Evolutionary conservation across 352 stramenopile genomes (phyloP), one percentile per base, ranked within the genome.

Genomic region (Plasmopara viticola): DNA sequence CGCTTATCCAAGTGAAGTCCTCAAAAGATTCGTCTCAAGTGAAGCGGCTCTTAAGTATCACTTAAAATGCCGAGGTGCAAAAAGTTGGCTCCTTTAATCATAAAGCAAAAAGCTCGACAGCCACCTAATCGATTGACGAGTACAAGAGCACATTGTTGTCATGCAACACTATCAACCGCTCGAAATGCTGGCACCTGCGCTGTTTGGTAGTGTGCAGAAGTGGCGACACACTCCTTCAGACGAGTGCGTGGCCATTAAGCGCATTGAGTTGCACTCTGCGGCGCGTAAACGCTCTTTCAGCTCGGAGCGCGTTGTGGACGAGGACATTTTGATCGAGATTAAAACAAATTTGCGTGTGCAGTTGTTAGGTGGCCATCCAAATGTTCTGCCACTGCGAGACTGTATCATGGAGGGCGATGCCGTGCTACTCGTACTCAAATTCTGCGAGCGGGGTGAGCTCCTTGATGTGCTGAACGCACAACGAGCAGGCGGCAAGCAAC

Each of bases 161-260:
- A 41, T 18, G 37, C 51, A 53, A 18, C 54, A 71, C 38, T 90
- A 87, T 60, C 74, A 90, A 54, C 58, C 69, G 35, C 58, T 90
- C 12, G 67, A 71, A 53, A 77, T 64, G 52, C 68, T 94, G 41
- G 78, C 78, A 29, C 62, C 70, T 0, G 80, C 83, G 51, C 73
- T 94, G 28, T 94, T 86, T 48, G 83, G 83, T 17, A 60, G 70
- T 52, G 79, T 94, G 42, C 61, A 82, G 17, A 76, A 80, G 55
- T 86, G 75, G 60, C 70, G 70, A 15, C 64, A 91, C 58, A 42
- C 63, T 15, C 47, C 33, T 14, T 75, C 74, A 7, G 64, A 68
- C 41, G 74, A 88, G 44, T 55, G 68, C 45, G 78, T 89, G 49
- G 83, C 81, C 15, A 65, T 90, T 58, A 94, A 94, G 71, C 79